Base-by-base conservation (phyloP, 768 basidiomycete species). In the Mrakia blollopis region DNA sequence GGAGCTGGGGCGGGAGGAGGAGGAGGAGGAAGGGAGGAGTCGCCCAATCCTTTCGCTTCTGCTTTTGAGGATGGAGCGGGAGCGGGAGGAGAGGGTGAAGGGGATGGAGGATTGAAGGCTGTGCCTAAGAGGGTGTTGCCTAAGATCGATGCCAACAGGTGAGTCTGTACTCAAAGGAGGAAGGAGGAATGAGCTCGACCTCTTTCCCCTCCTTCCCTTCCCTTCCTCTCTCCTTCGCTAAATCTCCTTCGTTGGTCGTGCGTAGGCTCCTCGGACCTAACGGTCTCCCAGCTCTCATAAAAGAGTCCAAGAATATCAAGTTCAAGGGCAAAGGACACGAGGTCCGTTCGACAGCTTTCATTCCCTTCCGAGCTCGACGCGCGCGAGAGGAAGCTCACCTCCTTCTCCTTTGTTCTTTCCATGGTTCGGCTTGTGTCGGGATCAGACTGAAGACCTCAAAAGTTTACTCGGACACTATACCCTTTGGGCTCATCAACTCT, bases 401-500 rank as follows among this genome's bases (percentile, higher is more conserved):
- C 47, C 60, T 11, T 10, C 39, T 72, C 18, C 23, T 41, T 60
- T 14, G n/a, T n/a, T 28, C 18, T 72, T 13, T 71, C 52, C 74
- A 72, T 37, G n/a, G 25, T 74, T 62, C 1, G 74, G 62, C 7
- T 72, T 73, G 30, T 65, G n/a, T 44, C 18, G 5, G 7, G 30
- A 30, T 9, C 81, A 98, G 95, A 86, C 86, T n/a, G 83, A 88
- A 71, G 95, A 99, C 83, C 87, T 99, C 54, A 89, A 88, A 79
- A 86, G 91, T 54, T 84, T 98, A 21, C 85, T 98, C 74, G 89
- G 90, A 78, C 85, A 91, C 50, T 98, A 98, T 82, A 93, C 94
- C 81, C 91, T 94, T 80, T 99, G 97, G 97, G 88, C 93, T 5
- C 97, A 98, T 85, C 88, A 87, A 80, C 86, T 99, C 86, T 95